Evolutionary conservation across 2,329 filamentous ascomycete genomes (phyloP).

Genomic region (Fusarium foetens): DNA sequence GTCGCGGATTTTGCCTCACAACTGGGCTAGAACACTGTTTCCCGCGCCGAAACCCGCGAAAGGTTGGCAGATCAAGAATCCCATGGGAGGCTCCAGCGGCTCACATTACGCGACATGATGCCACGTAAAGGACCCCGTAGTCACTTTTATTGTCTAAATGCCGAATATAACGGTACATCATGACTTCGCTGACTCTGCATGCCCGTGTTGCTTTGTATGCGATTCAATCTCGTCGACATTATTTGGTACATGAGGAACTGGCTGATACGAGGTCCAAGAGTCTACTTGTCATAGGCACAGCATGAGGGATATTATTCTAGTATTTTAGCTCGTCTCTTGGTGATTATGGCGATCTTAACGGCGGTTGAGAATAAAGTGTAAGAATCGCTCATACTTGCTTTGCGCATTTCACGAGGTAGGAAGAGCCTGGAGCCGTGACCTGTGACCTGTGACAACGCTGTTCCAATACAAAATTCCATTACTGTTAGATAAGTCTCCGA

Average conservation of each 20-base stretch:
- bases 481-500: fast-evolving
- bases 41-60: neutral
- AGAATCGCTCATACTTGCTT: neutral
- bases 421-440: neutral
- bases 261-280: neutral
- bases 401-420: neutral
- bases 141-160: neutral
- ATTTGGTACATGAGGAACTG: neutral
- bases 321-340: neutral
- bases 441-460: fast-evolving
- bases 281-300: too few relatives aligned
- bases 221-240: neutral
- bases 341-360: neutral
- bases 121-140: fast-evolving
- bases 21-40: neutral
- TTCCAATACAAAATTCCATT: neutral
- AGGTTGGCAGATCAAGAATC: neutral
- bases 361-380: neutral
- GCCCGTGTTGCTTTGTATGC: neutral
- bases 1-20: neutral
- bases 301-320: neutral
- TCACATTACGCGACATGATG: neutral
- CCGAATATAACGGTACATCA: fast-evolving
- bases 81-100: neutral
- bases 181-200: too few relatives aligned